Percentiles rank a stretch among this genome's conserved stretches.
These are phyloP conservation scores for Morella rubra DNA, from an alignment of 306 rosid species.

Conservation along the genomic window DNA sequence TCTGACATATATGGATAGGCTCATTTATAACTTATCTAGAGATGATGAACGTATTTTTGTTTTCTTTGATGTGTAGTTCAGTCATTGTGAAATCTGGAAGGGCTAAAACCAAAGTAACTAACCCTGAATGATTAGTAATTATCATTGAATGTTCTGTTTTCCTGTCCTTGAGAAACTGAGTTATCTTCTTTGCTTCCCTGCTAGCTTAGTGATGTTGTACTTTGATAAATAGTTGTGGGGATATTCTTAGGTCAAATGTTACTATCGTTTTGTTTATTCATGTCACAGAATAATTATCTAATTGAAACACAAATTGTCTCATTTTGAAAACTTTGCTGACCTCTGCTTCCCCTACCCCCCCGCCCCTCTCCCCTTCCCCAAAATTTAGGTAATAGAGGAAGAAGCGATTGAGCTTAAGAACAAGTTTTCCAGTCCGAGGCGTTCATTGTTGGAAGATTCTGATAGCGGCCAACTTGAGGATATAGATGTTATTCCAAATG, in stretches of 20 bases:
- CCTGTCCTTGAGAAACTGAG: too few species aligned
- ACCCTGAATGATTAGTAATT: too few species aligned
- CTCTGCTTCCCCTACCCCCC: background rate
- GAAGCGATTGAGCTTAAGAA: slow-evolving; percentile 86
- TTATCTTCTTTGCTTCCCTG: too few species aligned
- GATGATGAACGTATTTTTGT: too few species aligned
- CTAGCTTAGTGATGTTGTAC: background rate
- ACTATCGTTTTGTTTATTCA: background rate
- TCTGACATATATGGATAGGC: too few species aligned
- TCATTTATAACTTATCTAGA: too few species aligned
- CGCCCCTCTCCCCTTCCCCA: background rate
- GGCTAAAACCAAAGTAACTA: too few species aligned
- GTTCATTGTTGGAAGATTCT: slow-evolving; percentile 76
- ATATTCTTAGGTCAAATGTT: background rate
- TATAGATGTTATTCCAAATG: slow-evolving; percentile 95
- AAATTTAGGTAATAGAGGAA: slow-evolving; percentile 65
- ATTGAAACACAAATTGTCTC: background rate
- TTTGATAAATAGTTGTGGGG: background rate
- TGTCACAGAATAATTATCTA: background rate
- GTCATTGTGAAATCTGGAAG: too few species aligned
- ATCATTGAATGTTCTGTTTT: too few species aligned
- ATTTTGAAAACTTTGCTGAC: background rate
- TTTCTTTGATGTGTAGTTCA: too few species aligned
- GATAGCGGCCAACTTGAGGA: slow-evolving; percentile 94
- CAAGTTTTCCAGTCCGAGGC: slow-evolving; percentile 79